Evolutionary conservation across 495 filamentous ascomycete species (phyloP).

Genomic region (Talaromyces proteolyticus): DNA sequence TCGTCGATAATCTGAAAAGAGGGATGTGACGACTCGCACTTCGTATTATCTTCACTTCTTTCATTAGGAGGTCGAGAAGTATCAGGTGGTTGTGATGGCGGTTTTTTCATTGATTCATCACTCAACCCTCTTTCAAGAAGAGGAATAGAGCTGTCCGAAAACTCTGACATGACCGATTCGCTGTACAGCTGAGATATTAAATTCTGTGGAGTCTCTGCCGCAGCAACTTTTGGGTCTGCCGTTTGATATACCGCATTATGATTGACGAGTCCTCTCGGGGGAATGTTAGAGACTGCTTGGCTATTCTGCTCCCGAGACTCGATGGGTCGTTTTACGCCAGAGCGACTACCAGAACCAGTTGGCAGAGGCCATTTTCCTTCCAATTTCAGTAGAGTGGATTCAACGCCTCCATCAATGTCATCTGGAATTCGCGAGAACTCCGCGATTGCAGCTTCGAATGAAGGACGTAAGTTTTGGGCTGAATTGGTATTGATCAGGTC

Average conservation of each 20-base stretch:
- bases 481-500: constrained; percentile 72
- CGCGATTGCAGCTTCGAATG: constrained; percentile 85
- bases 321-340: background rate
- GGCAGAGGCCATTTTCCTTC: constrained; percentile 67
- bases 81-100: constrained; percentile 7
- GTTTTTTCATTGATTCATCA: constrained; percentile 46
- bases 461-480: constrained; percentile 72
- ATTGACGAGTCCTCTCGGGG: background rate
- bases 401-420: constrained; percentile 88
- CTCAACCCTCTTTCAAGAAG: constrained; percentile 68
- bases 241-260: background rate
- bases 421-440: constrained; percentile 87
- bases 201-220: background rate
- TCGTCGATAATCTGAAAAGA: constrained; percentile 52
- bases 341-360: background rate
- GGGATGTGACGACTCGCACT: constrained; percentile 34
- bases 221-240: background rate
- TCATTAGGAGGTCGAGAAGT: constrained; percentile 7
- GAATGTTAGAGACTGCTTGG: background rate
- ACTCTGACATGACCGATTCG: constrained; percentile 47
- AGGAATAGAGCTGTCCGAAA: constrained; percentile 73
- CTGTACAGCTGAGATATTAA: constrained; percentile 17
- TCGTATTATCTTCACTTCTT: constrained; percentile 19
- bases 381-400: constrained; percentile 84
- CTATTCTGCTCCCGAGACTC: background rate